Evolutionary conservation across 768 basidiomycete genomes (phyloP).

Genomic region (Tephrocybe rancida): DNA sequence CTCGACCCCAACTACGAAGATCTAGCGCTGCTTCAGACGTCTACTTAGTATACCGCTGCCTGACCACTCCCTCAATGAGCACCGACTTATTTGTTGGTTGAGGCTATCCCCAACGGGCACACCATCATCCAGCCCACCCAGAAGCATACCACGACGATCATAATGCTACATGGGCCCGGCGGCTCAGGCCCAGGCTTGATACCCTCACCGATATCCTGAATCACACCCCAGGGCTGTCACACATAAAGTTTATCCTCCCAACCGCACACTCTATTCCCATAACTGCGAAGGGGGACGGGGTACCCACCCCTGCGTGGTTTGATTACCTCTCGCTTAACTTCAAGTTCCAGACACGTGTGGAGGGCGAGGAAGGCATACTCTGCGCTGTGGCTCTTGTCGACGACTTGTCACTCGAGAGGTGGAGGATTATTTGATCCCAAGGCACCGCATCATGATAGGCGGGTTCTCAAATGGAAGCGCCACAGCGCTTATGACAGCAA

Average conservation of each 20-base stretch:
- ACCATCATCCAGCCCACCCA: conserved; percentile 10
- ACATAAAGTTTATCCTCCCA: conserved; percentile 75
- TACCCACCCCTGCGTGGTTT: conserved; percentile 58
- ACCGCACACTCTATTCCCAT: conserved; percentile 40
- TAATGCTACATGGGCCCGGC: conserved; percentile 54
- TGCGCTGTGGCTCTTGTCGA: conserved; percentile 53
- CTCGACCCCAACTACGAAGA: too few relatives aligned
- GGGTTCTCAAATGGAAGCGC: conserved; percentile 76
- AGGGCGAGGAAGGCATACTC: conserved; percentile 63
- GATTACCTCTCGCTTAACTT: conserved; percentile 59
- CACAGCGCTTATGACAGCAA: conserved; percentile 56
- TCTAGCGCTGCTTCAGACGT: too few relatives aligned
- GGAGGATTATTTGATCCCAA: conserved; percentile 50
- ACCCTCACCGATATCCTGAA: conserved; percentile 47
- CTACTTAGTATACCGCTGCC: too few relatives aligned
- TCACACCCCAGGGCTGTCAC: conserved; percentile 38
- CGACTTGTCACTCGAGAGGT: conserved; percentile 62
- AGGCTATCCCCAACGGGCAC: too few relatives aligned
- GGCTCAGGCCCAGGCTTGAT: conserved; percentile 46
- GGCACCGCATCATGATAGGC: conserved; percentile 64
- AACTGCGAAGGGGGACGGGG: conserved; percentile 27
- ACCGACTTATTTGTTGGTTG: too few relatives aligned
- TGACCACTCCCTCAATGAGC: too few relatives aligned
- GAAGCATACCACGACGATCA: conserved; percentile 56
- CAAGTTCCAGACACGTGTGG: conserved; percentile 40